These are phyloP conservation scores for Thalassiosira livingstoniorum DNA, from an alignment of 352 stramenopile species.

Conservation along the genomic window DNA sequence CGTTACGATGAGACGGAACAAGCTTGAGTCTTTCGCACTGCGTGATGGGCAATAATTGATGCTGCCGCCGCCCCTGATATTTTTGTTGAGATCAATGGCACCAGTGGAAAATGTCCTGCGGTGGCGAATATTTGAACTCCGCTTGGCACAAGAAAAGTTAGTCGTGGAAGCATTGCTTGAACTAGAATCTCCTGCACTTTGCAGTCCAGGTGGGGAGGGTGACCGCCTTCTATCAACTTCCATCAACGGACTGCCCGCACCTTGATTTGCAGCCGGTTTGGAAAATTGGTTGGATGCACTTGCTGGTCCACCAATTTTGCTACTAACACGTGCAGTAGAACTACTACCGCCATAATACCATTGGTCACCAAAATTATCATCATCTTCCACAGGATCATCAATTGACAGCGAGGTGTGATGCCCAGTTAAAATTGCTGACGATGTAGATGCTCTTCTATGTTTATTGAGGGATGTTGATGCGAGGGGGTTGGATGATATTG, in stretches of 20 bases:
- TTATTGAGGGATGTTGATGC: no score
- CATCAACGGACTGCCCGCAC: background rate
- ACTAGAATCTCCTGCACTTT: slow-evolving; percentile 19
- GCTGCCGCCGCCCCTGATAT: background rate
- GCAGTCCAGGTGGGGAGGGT: slow-evolving; percentile 2
- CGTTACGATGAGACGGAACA: slow-evolving; percentile 81
- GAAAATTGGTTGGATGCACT: no score
- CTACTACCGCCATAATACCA: slow-evolving; percentile 43
- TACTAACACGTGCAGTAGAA: no score
- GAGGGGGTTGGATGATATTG: no score
- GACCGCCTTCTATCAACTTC: slow-evolving; percentile 1
- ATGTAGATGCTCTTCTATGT: no score
- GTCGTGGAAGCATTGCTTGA: background rate
- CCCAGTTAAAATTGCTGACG: no score
- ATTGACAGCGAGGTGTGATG: slow-evolving; percentile 40
- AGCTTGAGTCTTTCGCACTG: slow-evolving; percentile 66
- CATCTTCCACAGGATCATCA: slow-evolving; percentile 53
- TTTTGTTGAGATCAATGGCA: background rate
- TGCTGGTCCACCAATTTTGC: no score
- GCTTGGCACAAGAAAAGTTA: background rate
- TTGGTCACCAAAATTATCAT: slow-evolving; percentile 30
- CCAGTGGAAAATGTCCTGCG: slow-evolving; percentile 16
- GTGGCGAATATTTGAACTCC: background rate
- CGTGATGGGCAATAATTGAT: slow-evolving; percentile 28
- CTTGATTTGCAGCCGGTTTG: background rate